phyloP scores from a whole-genome alignment of 495 filamentous ascomycete genomes.

The Lophiotrema nucula region DNA sequence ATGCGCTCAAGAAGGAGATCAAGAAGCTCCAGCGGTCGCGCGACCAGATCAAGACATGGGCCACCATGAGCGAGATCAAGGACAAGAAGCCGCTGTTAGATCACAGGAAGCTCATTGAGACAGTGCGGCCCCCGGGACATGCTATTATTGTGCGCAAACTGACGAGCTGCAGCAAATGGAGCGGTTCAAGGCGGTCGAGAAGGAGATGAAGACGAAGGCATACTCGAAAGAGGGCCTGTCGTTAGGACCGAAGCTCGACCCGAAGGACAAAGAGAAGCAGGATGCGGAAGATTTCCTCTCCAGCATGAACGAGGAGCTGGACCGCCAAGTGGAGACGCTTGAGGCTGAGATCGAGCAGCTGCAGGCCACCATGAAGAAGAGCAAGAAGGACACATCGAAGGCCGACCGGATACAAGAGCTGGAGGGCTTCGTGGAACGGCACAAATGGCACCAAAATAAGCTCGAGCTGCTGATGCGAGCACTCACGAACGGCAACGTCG shows the following conservation, averaged over 20 bases:
- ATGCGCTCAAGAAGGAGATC: slow-evolving; percentile 97
- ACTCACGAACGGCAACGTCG: slow-evolving; percentile 87
- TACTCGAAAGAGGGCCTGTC: slow-evolving; percentile 97
- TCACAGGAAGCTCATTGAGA: slow-evolving; percentile 91
- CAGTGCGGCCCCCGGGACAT: slow-evolving; percentile 55
- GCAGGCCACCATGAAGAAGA: slow-evolving; percentile 88
- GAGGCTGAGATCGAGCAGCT: slow-evolving; percentile 88
- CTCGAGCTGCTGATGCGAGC: slow-evolving; percentile 87
- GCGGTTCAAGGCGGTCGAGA: slow-evolving; percentile 99
- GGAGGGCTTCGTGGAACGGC: slow-evolving; percentile 77
- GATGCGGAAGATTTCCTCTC: slow-evolving; percentile 82
- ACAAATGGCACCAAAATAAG: slow-evolving; percentile 95
- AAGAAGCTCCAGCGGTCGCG: slow-evolving; percentile 97
- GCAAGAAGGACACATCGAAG: slow-evolving; percentile 79
- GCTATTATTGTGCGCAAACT: slow-evolving; percentile 4
- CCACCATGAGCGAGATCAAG: slow-evolving; percentile 94
- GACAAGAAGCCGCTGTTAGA: slow-evolving; percentile 94
- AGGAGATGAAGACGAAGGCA: slow-evolving; percentile 99
- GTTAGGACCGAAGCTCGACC: slow-evolving; percentile 87
- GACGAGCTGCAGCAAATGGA: slow-evolving; percentile 78
- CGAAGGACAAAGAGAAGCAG: slow-evolving; percentile 87
- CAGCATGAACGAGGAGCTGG: slow-evolving; percentile 86
- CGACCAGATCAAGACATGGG: slow-evolving; percentile 99
- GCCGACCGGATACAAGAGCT: slow-evolving; percentile 85
- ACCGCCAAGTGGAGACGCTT: slow-evolving; percentile 84